Conservation (phyloP, 1,284 basidiomycete species). For the Ganoderma meredithae region DNA sequence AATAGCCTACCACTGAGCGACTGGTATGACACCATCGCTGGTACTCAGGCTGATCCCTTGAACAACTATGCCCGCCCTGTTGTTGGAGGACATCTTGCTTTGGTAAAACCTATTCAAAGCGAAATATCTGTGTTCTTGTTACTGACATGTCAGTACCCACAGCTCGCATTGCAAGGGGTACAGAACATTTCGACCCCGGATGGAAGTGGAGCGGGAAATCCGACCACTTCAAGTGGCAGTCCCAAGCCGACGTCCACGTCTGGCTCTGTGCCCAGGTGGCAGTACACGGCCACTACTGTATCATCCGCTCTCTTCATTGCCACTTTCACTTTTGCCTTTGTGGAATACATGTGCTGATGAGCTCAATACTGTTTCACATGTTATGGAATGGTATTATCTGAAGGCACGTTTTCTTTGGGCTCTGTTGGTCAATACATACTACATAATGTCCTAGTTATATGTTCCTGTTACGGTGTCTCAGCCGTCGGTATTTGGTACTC, state of each 20-base stretch:
- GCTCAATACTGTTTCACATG: too few relatives aligned
- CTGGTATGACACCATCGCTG: slow-evolving; percentile 66
- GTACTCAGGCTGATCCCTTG: slow-evolving; percentile 27
- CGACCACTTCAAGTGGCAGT: neutral
- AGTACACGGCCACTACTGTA: neutral
- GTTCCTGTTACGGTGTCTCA: neutral
- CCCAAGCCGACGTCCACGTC: neutral
- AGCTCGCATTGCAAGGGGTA: neutral
- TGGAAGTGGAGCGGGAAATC: neutral
- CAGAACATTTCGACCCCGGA: neutral
- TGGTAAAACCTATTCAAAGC: slow-evolving; percentile 44
- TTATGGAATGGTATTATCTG: neutral
- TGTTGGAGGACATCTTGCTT: slow-evolving; percentile 64
- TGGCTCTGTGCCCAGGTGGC: neutral
- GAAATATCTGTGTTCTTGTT: neutral
- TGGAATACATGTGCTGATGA: neutral
- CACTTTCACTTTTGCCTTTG: neutral
- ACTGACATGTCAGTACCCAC: neutral
- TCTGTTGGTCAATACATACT: neutral
- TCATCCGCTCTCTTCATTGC: neutral
- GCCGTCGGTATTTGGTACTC: too few relatives aligned
- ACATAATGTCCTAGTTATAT: neutral
- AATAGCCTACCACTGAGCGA: slow-evolving; percentile 62
- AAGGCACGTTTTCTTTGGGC: neutral
- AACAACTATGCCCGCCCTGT: slow-evolving; percentile 67